A percentile compares a stretch with the other conserved stretches of the same genome.
Conservation (phyloP, 768 basidiomycete genomes). For the Rhizopogon salebrosus region DNA sequence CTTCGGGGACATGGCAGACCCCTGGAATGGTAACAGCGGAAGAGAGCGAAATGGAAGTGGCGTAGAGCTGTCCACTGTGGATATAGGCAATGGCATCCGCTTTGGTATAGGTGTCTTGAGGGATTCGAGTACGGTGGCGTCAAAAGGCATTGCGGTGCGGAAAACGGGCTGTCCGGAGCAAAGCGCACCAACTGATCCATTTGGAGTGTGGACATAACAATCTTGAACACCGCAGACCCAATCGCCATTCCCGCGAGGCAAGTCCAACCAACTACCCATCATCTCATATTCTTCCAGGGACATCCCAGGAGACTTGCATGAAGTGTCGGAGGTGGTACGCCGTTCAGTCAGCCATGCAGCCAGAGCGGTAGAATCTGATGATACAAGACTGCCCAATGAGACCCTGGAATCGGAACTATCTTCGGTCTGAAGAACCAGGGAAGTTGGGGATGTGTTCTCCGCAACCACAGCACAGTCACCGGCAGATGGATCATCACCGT, state of each 20-base stretch:
- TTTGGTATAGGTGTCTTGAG: conserved; percentile 5
- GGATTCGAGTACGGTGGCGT: conserved; percentile 11
- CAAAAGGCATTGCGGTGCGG: conserved; percentile 21
- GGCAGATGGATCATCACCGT: conserved; percentile 1
- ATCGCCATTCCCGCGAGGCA: conserved; percentile 13
- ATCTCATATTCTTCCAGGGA: conserved; percentile 45
- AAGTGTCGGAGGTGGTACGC: conserved; percentile 24
- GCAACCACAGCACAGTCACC: not conserved
- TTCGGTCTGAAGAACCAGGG: conserved; percentile 1
- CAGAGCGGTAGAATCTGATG: conserved; percentile 29
- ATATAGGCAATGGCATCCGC: conserved; percentile 4
- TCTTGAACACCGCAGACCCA: conserved; percentile 25
- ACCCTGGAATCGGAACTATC: conserved; percentile 14
- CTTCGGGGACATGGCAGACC: conserved; percentile 11
- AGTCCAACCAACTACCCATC: conserved; percentile 42
- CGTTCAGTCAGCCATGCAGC: conserved; percentile 36
- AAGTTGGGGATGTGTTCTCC: conserved; percentile 4
- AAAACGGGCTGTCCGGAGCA: conserved; percentile 12
- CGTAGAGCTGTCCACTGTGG: conserved; percentile 10
- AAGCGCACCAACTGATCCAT: conserved; percentile 28
- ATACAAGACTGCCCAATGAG: conserved; percentile 24
- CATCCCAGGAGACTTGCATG: conserved; percentile 26
- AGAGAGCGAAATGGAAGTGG: conserved; percentile 18
- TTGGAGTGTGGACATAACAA: conserved; percentile 26
- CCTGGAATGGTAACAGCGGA: conserved; percentile 20